Percentiles rank a stretch among this genome's conserved stretches.
Evolutionary conservation across 1,284 basidiomycete genomes (phyloP).

Genomic region (Sanguinoderma infundibulare): DNA sequence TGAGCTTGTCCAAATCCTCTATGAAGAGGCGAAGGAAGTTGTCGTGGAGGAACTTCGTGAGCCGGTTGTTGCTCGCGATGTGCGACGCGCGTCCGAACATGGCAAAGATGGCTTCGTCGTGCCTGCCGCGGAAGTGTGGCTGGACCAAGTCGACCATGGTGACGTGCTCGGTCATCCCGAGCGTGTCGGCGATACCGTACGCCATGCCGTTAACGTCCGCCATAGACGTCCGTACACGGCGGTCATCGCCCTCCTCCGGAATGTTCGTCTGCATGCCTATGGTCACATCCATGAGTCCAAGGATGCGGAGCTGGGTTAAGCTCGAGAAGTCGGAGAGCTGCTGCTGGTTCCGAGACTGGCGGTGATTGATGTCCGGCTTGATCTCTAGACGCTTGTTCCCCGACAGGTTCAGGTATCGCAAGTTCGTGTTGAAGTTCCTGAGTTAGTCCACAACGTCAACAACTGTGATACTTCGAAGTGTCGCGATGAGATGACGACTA

Average conservation of each 20-base stretch:
- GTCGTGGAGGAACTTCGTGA: conserved; percentile 85
- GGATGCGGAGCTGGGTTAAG: conserved; percentile 80
- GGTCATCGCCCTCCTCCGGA: conserved; percentile 91
- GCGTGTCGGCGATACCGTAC: conserved; percentile 96
- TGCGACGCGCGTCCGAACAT: conserved; percentile 89
- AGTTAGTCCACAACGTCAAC: not conserved
- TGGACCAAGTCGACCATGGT: conserved; percentile 94
- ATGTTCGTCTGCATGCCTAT: conserved; percentile 79
- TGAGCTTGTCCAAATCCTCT: conserved; percentile 59
- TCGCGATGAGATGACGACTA: conserved; percentile 4
- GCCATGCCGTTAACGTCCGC: conserved; percentile 93
- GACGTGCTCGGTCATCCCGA: conserved; percentile 80
- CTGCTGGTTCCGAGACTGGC: conserved; percentile 34
- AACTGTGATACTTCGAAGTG: not conserved
- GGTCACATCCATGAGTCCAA: conserved; percentile 98
- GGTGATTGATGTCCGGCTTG: conserved; percentile 61
- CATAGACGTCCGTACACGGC: conserved; percentile 90
- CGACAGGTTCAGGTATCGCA: conserved; percentile 90
- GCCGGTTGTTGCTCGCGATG: conserved; percentile 62
- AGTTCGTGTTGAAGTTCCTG: conserved; percentile 96
- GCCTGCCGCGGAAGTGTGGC: conserved; percentile 81
- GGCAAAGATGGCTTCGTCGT: conserved; percentile 92
- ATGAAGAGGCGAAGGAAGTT: conserved; percentile 71
- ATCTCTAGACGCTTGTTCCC: conserved; percentile 91
- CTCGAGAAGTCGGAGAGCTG: conserved; percentile 86